Conservation (phyloP, 257 asterid species). For the Fraxinus cuspidata region DNA sequence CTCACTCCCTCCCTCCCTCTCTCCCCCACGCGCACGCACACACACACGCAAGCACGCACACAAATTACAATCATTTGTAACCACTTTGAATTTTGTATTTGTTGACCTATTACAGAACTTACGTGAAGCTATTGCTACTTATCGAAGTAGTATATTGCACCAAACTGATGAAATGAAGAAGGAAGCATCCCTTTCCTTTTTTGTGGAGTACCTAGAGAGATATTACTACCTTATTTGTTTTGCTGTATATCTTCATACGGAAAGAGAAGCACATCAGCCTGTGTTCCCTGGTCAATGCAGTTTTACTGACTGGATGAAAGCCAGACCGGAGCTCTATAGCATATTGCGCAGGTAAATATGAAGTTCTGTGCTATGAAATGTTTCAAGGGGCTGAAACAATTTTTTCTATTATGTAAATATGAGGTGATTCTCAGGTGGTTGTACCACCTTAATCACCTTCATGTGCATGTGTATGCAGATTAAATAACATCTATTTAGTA, state of each 20-base stretch:
- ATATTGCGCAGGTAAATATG: constrained; percentile 78
- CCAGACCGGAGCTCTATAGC: constrained; percentile 93
- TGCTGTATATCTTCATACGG: constrained; percentile 91
- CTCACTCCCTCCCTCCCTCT: too few relatives aligned
- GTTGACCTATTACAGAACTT: constrained; percentile 62
- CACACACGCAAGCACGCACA: too few relatives aligned
- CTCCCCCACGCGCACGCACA: background rate
- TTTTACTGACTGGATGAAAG: constrained; percentile 97
- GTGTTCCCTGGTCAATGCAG: constrained; percentile 61
- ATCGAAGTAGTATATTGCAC: constrained; percentile 84
- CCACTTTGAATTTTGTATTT: constrained; percentile 29
- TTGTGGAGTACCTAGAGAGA: constrained; percentile 98
- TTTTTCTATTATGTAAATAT: constrained; percentile 22
- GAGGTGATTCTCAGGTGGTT: constrained; percentile 24
- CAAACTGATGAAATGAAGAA: constrained; percentile 97
- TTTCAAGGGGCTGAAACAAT: constrained; percentile 16
- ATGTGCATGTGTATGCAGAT: constrained; percentile 19
- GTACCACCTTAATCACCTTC: constrained; percentile 19
- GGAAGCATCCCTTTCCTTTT: constrained; percentile 96
- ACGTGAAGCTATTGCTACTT: constrained; percentile 93
- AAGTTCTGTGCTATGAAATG: constrained; percentile 22
- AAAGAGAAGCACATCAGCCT: constrained; percentile 68
- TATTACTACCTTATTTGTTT: constrained; percentile 96
- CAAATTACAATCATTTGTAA: background rate
- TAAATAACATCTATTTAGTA: constrained; percentile 11